phyloP scores from a whole-genome alignment of 2,329 filamentous ascomycete genomes.

The Colletotrichum gloeosporioides region DNA sequence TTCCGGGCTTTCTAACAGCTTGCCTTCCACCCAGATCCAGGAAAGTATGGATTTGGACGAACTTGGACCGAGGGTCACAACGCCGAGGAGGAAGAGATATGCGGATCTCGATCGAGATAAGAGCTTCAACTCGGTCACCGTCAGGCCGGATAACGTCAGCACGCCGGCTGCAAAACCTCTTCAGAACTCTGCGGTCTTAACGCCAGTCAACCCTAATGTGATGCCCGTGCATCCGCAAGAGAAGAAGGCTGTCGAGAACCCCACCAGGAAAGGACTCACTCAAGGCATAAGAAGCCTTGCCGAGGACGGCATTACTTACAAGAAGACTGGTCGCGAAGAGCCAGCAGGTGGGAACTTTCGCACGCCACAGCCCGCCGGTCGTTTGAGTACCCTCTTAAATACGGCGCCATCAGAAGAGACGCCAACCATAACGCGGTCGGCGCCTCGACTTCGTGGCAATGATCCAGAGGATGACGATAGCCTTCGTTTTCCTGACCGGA shows the following conservation, averaged over 20 bases:
- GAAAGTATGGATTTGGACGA: constrained; percentile 68
- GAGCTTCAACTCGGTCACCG: background rate
- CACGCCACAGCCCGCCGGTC: constrained; percentile 27
- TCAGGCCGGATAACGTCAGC: constrained; percentile 4
- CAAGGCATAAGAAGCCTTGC: constrained; percentile 48
- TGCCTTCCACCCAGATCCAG: constrained; percentile 34
- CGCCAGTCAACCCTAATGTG: constrained; percentile 41
- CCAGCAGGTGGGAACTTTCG: constrained; percentile 15
- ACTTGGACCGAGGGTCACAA: constrained; percentile 47
- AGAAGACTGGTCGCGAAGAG: constrained; percentile 9
- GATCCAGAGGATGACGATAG: constrained; percentile 24
- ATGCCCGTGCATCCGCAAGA: constrained; percentile 26
- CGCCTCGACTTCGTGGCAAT: constrained; percentile 26
- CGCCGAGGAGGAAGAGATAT: constrained; percentile 40
- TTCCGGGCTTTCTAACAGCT: constrained; percentile 30
- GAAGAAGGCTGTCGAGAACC: constrained; percentile 23
- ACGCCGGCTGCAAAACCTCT: constrained; percentile 25
- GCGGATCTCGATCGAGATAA: background rate
- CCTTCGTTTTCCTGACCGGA: constrained; percentile 41
- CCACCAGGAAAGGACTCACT: constrained; percentile 29
- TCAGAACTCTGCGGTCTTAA: constrained; percentile 34
- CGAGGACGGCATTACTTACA: constrained; percentile 51
- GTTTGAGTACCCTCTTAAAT: constrained; percentile 39
- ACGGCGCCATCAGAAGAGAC: constrained; percentile 27
- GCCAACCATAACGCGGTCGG: constrained; percentile 29